Evolutionary conservation across 2,329 filamentous ascomycete genomes (phyloP).

Genomic region (Proliferodiscus dingleyae): DNA sequence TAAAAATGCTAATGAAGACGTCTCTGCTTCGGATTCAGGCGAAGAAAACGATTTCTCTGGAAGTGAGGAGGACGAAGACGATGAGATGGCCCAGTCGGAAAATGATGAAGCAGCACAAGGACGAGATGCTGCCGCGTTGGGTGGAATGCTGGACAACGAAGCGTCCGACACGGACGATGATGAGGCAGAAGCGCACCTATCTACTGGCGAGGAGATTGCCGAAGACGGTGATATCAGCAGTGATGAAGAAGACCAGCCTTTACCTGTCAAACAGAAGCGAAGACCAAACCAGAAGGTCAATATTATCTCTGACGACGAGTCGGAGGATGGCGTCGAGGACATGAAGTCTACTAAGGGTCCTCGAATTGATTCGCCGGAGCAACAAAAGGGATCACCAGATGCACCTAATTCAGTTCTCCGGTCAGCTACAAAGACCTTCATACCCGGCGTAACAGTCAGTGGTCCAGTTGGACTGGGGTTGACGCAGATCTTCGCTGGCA

Average conservation of each 20-base stretch:
- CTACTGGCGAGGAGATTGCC: slow-evolving; percentile 29
- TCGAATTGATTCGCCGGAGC: slow-evolving; percentile 27
- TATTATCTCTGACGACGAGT: slow-evolving; percentile 39
- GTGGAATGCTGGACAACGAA: slow-evolving; percentile 29
- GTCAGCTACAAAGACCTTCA: slow-evolving; percentile 64
- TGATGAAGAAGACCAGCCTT: slow-evolving; percentile 27
- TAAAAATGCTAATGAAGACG: slow-evolving; percentile 36
- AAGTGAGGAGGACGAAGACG: slow-evolving; percentile 37
- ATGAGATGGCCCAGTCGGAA: slow-evolving; percentile 37
- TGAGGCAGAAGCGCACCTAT: slow-evolving; percentile 23
- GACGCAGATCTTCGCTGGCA: slow-evolving; percentile 87
- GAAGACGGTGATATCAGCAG: slow-evolving; percentile 23
- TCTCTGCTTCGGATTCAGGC: slow-evolving; percentile 36
- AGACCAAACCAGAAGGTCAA: slow-evolving; percentile 25
- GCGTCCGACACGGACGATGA: slow-evolving; percentile 38
- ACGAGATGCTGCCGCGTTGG: slow-evolving; percentile 15
- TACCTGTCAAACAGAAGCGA: slow-evolving; percentile 11
- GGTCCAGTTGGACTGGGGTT: slow-evolving; percentile 65
- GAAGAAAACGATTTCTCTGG: slow-evolving; percentile 34
- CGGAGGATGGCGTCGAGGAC: slow-evolving; percentile 36
- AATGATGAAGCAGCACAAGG: slow-evolving; percentile 38
- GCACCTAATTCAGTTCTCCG: slow-evolving; percentile 61
- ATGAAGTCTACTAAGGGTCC: slow-evolving; percentile 18
- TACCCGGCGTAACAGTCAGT: slow-evolving; percentile 60
- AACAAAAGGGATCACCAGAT: slow-evolving; percentile 40